Evolutionary conservation across 805 yeast species (phyloP).

Genomic region (Lachancea thermotolerans): DNA sequence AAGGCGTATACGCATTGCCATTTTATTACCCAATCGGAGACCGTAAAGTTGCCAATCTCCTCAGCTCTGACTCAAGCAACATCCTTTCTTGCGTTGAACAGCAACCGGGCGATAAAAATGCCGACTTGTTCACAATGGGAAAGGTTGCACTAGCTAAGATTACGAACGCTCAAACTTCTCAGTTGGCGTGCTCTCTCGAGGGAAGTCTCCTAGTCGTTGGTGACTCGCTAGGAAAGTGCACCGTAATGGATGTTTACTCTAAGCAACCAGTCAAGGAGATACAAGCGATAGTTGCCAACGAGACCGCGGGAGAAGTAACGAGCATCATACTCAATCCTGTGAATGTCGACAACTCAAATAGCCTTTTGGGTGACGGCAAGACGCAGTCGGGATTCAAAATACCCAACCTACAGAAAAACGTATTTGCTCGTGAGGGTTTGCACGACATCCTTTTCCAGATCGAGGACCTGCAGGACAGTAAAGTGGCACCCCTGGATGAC

Average conservation of each 20-base stretch:
- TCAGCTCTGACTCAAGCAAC: conserved; percentile 29
- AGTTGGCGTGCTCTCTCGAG: conserved; percentile 59
- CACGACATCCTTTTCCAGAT: conserved; percentile 38
- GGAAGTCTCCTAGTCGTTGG: conserved; percentile 71
- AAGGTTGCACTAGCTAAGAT: conserved; percentile 24
- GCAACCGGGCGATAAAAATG: conserved; percentile 11
- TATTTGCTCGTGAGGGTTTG: conserved; percentile 39
- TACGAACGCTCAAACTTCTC: conserved; percentile 37
- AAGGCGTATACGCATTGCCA: conserved; percentile 40
- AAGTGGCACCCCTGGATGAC: conserved; percentile 23
- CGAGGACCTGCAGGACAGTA: conserved; percentile 18
- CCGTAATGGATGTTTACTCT: conserved; percentile 61
- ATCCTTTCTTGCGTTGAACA: conserved; percentile 44
- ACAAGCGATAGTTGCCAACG: conserved; percentile 25
- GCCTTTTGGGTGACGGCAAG: conserved; percentile 4
- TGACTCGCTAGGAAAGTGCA: conserved; percentile 61
- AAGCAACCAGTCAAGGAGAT: conserved; percentile 60
- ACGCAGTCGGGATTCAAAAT: conserved; percentile 32
- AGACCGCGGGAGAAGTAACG: conserved; percentile 23
- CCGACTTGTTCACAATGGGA: conserved; percentile 20
- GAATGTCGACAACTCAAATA: conserved; percentile 4
- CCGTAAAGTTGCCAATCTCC: conserved; percentile 40
- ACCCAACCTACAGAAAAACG: conserved; percentile 60
- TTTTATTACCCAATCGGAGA: conserved; percentile 29
- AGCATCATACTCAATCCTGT: conserved; percentile 16